Conservation (phyloP, 371 early-diverging fungal genomes). For the Syncephalastrum contaminatum region DNA sequence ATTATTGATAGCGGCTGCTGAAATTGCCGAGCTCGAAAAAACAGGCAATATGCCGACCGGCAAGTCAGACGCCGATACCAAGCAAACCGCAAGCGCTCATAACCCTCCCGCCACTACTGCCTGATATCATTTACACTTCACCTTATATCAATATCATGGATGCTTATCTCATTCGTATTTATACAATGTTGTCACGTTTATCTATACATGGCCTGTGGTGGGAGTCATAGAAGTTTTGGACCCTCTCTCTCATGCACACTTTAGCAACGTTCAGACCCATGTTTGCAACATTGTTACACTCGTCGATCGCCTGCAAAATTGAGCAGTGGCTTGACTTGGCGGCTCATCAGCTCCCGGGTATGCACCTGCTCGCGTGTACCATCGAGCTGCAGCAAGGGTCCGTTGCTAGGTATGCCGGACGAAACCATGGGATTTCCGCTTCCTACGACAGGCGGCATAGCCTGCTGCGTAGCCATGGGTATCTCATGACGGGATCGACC, state of each 20-base stretch:
- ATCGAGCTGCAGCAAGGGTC: constrained; percentile 32
- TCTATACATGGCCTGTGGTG: no score
- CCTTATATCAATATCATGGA: not conserved
- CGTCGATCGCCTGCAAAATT: constrained; percentile 25
- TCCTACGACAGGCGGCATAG: constrained; percentile 11
- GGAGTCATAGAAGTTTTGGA: no score
- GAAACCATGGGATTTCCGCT: constrained; percentile 2
- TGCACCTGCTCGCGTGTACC: constrained; percentile 41
- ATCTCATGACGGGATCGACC: constrained; percentile 26
- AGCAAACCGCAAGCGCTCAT: constrained; percentile 5
- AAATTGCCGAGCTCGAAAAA: constrained; percentile 56
- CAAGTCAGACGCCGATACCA: constrained; percentile 12
- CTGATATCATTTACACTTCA: not conserved
- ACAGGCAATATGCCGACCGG: constrained; percentile 21
- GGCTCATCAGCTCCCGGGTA: constrained; percentile 31
- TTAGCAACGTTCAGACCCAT: constrained; percentile 1
- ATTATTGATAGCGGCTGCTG: constrained; percentile 43
- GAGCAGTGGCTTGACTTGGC: constrained; percentile 48
- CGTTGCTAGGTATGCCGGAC: constrained; percentile 10
- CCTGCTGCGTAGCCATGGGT: constrained; percentile 27
- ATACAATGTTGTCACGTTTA: no score
- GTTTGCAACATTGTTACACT: not conserved
- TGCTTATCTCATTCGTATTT: no score
- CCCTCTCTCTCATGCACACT: no score
- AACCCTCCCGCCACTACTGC: not conserved